Percentiles rank a stretch among this genome's conserved stretches.
phyloP scores from a whole-genome alignment of 495 filamentous ascomycete species.

The Penicillium goetzii region DNA sequence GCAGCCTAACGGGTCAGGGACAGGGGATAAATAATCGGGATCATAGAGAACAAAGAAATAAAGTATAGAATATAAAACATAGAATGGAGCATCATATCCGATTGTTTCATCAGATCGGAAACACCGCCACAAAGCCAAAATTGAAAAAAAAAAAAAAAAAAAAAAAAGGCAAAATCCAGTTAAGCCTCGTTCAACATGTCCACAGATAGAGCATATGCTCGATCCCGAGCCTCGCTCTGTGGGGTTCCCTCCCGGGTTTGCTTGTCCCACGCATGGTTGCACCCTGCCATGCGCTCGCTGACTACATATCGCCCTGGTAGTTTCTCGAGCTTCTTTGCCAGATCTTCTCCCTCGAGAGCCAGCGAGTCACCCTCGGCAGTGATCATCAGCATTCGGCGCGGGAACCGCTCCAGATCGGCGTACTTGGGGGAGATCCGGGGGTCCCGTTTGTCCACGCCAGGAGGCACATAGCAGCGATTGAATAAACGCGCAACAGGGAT shows the following conservation, averaged over 20 bases:
- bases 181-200: slow-evolving; percentile 35
- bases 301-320: slow-evolving; percentile 42
- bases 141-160: neutral
- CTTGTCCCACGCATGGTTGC: slow-evolving; percentile 50
- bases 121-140: slow-evolving; percentile 4
- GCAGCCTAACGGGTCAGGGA: slow-evolving; percentile 10
- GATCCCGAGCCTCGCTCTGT: slow-evolving; percentile 38
- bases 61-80: neutral
- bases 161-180: neutral
- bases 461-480: slow-evolving; percentile 38
- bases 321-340: slow-evolving; percentile 40
- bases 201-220: slow-evolving; percentile 41
- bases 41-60: slow-evolving; percentile 23
- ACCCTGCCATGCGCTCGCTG: slow-evolving; percentile 42
- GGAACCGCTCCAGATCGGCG: slow-evolving; percentile 42
- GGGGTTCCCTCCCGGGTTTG: slow-evolving; percentile 28
- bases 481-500: slow-evolving; percentile 35
- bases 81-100: neutral
- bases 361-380: slow-evolving; percentile 48
- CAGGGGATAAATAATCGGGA: too few relatives aligned
- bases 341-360: slow-evolving; percentile 45
- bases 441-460: slow-evolving; percentile 41
- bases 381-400: slow-evolving; percentile 46
- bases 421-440: slow-evolving; percentile 52
- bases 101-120: neutral